phyloP scores from a whole-genome alignment of 176 grass and related monocot species.

The Alopecurus myosuroides region DNA sequence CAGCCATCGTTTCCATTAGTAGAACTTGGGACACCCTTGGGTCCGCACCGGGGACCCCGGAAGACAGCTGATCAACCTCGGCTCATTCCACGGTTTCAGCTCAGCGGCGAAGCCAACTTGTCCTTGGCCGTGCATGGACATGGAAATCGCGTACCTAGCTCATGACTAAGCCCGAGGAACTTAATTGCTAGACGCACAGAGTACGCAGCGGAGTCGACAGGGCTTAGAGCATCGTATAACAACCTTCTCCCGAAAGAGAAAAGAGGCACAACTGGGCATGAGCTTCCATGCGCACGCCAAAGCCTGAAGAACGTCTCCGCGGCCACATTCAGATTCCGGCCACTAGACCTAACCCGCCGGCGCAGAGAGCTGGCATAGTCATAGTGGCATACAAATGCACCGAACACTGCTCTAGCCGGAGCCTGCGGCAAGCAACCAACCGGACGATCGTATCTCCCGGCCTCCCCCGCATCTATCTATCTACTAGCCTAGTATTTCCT shows the following conservation, averaged over 20 bases:
- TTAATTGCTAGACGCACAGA: neutral
- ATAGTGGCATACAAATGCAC: neutral
- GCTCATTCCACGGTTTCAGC: neutral
- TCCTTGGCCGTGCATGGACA: neutral
- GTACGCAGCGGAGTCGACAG: neutral
- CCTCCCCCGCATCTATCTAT: neutral
- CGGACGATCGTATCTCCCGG: neutral
- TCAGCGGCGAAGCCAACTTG: neutral
- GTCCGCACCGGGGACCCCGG: too few relatives aligned
- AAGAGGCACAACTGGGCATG: neutral
- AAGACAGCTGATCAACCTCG: neutral
- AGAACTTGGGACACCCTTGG: neutral
- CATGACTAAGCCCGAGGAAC: neutral
- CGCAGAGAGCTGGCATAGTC: neutral
- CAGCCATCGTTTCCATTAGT: neutral
- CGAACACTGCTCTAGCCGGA: neutral
- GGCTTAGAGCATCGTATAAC: too few relatives aligned
- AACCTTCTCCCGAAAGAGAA: neutral
- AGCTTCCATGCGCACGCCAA: neutral
- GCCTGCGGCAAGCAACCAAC: conserved; percentile 18
- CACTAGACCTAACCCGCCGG: neutral
- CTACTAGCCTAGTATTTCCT: neutral
- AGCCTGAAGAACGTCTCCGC: neutral
- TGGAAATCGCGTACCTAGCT: neutral
- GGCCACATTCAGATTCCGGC: neutral